Conservation (phyloP, 2,329 filamentous ascomycete genomes). For the Byssochlamys sp. region DNA sequence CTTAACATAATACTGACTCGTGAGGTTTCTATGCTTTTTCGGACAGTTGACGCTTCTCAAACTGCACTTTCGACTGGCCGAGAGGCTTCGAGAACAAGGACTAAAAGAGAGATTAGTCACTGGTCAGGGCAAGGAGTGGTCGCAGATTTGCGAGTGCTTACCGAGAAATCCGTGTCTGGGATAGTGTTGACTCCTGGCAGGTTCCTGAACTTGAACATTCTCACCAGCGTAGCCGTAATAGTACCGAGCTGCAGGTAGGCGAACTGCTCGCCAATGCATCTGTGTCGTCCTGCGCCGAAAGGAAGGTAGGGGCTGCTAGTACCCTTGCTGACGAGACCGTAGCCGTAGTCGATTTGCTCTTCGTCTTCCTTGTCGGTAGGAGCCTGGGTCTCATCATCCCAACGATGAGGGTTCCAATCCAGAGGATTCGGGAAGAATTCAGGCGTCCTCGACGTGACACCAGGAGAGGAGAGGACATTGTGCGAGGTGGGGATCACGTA, state of each 20-base stretch:
- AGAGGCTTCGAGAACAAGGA: constrained; percentile 64
- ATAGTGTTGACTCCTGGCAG: constrained; percentile 47
- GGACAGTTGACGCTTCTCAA: constrained; percentile 46
- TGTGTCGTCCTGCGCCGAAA: constrained; percentile 62
- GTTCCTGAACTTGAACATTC: constrained; percentile 52
- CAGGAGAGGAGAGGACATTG: constrained; percentile 70
- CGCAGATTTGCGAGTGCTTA: constrained; percentile 17
- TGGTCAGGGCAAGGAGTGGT: neutral
- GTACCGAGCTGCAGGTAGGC: constrained; percentile 60
- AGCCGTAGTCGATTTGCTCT: constrained; percentile 54
- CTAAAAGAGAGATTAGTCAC: constrained; percentile 15
- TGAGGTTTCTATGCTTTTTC: constrained; percentile 16
- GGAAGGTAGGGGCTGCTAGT: constrained; percentile 57
- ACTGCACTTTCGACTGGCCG: constrained; percentile 61
- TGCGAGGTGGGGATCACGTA: constrained; percentile 71
- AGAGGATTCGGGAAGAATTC: constrained; percentile 53
- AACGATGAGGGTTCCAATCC: constrained; percentile 54
- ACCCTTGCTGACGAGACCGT: constrained; percentile 52
- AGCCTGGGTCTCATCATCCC: constrained; percentile 35
- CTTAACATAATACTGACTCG: neutral
- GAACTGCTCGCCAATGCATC: constrained; percentile 69
- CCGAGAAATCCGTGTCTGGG: constrained; percentile 56
- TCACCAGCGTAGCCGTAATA: constrained; percentile 54
- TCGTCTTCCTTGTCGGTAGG: constrained; percentile 32
- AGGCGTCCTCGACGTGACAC: constrained; percentile 50